Conservation (phyloP, 2,329 filamentous ascomycete genomes). For the Cercospora sp. region DNA sequence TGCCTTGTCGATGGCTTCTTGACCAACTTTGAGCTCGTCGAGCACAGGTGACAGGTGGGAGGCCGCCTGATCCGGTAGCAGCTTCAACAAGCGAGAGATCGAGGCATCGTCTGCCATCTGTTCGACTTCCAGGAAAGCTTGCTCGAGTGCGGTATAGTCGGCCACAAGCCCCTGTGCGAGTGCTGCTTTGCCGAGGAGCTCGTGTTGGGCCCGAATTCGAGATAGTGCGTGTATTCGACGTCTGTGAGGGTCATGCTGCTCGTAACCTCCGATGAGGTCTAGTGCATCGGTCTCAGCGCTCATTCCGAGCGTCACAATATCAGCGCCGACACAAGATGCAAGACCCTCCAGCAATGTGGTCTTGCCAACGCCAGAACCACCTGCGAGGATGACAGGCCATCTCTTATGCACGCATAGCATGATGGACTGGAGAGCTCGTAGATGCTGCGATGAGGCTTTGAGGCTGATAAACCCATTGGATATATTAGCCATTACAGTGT, state of each 20-base stretch:
- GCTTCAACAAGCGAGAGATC: constrained; percentile 11
- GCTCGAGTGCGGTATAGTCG: constrained; percentile 12
- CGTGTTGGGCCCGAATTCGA: constrained; percentile 20
- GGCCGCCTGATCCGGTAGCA: constrained; percentile 13
- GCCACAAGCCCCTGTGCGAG: constrained; percentile 18
- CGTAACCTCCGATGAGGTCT: constrained; percentile 95
- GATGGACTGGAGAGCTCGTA: constrained; percentile 78
- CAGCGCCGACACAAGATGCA: constrained; percentile 74
- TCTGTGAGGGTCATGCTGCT: constrained; percentile 83
- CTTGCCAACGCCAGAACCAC: constrained; percentile 83
- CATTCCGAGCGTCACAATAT: constrained; percentile 79
- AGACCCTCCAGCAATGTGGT: constrained; percentile 76
- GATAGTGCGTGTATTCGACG: constrained; percentile 24
- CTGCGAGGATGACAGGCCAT: constrained; percentile 86
- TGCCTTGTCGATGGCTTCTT: constrained; percentile 63
- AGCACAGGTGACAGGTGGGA: constrained; percentile 17
- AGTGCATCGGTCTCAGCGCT: constrained; percentile 96
- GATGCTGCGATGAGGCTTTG: constrained; percentile 43
- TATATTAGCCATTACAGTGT: constrained; percentile 38
- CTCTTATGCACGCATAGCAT: constrained; percentile 83
- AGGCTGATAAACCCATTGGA: constrained; percentile 2
- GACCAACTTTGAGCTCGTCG: constrained; percentile 12
- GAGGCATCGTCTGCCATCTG: background rate
- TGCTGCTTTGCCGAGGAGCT: constrained; percentile 20
- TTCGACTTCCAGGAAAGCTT: constrained; percentile 12